Conservation (phyloP, 1,139 yeast species). For the Zygoascus sp. region DNA sequence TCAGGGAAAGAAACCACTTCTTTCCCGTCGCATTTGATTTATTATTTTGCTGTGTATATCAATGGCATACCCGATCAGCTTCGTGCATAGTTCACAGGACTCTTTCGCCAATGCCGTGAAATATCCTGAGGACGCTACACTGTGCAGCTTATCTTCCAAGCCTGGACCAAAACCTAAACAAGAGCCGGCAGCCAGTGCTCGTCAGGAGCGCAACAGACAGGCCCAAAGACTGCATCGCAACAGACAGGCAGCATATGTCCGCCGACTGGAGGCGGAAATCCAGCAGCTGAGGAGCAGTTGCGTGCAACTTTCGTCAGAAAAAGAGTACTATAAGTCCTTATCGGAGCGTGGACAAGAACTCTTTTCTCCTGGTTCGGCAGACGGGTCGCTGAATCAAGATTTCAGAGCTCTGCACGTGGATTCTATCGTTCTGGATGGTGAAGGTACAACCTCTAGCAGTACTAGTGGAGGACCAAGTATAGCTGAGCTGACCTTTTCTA, state of each 20-base stretch:
- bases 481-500: neutral
- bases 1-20: neutral
- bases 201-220: constrained; percentile 8
- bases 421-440: neutral
- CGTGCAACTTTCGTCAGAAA: neutral
- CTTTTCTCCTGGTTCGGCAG: neutral
- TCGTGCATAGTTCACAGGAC: neutral
- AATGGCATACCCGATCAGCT: neutral
- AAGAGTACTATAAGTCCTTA: constrained; percentile 3
- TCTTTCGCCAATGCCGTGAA: neutral
- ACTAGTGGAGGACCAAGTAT: neutral
- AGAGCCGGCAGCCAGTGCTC: neutral
- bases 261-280: constrained; percentile 7
- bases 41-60: neutral
- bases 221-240: constrained; percentile 10
- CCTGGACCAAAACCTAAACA: constrained; percentile 9
- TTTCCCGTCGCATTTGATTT: neutral
- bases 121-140: neutral
- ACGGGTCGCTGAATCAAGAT: neutral
- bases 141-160: neutral
- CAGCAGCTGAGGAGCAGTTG: constrained; percentile 7
- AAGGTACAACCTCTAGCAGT: neutral
- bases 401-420: neutral
- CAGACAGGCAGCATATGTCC: constrained; percentile 5
- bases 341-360: neutral